Percentiles rank a stretch among this genome's conserved stretches.
Conservation (phyloP, 495 filamentous ascomycete genomes). For the Aspergillus mulundensis region DNA sequence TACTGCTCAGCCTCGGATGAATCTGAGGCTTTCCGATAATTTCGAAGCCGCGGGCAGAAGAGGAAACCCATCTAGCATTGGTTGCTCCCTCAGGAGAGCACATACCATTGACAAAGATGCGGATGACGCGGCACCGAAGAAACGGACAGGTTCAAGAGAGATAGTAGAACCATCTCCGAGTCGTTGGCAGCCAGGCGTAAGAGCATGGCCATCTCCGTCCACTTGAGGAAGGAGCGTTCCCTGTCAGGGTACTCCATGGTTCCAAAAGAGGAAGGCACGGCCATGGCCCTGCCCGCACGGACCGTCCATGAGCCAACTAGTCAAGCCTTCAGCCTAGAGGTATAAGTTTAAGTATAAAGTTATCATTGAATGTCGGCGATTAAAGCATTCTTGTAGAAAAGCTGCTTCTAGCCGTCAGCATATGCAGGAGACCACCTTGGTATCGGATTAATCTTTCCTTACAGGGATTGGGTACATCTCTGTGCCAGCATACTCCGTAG, state of each 20-base stretch:
- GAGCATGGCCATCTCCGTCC: neutral
- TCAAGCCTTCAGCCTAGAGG: neutral
- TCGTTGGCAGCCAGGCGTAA: neutral
- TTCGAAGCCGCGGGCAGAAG: constrained; percentile 18
- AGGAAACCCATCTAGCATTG: constrained; percentile 8
- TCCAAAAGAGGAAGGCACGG: neutral
- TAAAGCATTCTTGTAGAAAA: neutral
- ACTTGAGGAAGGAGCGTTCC: constrained; percentile 1
- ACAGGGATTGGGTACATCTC: neutral
- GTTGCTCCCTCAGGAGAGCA: neutral
- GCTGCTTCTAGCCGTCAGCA: no score
- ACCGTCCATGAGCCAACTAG: neutral
- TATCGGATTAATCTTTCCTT: neutral
- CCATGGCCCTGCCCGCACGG: neutral
- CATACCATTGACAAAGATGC: neutral
- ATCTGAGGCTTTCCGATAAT: constrained; percentile 5
- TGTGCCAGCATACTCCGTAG: neutral
- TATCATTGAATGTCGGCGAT: neutral
- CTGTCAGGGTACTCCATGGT: neutral
- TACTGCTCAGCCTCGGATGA: constrained; percentile 8
- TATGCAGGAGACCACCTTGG: no score
- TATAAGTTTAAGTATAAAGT: neutral
- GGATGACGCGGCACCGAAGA: neutral
- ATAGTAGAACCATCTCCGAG: neutral
- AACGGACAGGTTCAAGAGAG: neutral